Conservation (phyloP, 106 monocot genomes). For the Chionographis japonica region DNA sequence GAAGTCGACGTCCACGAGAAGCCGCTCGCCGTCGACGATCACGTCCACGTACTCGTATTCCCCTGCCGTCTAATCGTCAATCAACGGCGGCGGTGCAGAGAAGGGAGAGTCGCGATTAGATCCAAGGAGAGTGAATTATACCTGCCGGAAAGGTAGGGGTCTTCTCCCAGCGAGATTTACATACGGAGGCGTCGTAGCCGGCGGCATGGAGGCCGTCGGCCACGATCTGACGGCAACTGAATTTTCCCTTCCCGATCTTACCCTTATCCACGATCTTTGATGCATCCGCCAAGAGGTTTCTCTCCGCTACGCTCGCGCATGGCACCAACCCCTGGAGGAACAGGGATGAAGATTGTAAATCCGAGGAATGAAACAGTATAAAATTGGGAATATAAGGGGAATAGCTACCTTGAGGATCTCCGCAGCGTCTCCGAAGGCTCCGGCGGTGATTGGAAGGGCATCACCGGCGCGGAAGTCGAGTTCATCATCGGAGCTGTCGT, state of each 20-base stretch:
- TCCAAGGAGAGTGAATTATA: neutral
- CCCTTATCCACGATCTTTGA: slow-evolving; percentile 38
- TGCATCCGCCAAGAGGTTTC: slow-evolving; percentile 66
- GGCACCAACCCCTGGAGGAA: slow-evolving; percentile 41
- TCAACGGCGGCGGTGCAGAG: neutral
- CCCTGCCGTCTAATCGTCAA: slow-evolving; percentile 21
- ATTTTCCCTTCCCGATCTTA: slow-evolving; percentile 19
- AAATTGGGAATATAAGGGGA: neutral
- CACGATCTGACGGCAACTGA: slow-evolving; percentile 26
- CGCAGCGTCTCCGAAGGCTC: slow-evolving; percentile 19
- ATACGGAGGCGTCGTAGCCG: slow-evolving; percentile 61
- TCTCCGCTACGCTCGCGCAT: slow-evolving; percentile 51
- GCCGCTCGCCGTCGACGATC: slow-evolving; percentile 26
- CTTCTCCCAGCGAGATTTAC: slow-evolving; percentile 64
- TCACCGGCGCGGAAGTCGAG: slow-evolving; percentile 26
- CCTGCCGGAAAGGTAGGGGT: slow-evolving; percentile 51
- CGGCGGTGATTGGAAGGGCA: neutral
- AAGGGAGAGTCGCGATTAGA: too few species aligned
- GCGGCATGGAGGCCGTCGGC: slow-evolving; percentile 33
- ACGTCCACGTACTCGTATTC: slow-evolving; percentile 83
- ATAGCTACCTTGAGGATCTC: slow-evolving; percentile 64
- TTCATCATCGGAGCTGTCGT: slow-evolving; percentile 66
- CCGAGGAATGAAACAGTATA: neutral
- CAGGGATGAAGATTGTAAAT: neutral
- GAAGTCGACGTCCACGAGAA: slow-evolving; percentile 71